Percentiles rank a stretch among this genome's conserved stretches.
Evolutionary conservation across 306 rosid species (phyloP).

Genomic region (Pachyrhizus erosus): DNA sequence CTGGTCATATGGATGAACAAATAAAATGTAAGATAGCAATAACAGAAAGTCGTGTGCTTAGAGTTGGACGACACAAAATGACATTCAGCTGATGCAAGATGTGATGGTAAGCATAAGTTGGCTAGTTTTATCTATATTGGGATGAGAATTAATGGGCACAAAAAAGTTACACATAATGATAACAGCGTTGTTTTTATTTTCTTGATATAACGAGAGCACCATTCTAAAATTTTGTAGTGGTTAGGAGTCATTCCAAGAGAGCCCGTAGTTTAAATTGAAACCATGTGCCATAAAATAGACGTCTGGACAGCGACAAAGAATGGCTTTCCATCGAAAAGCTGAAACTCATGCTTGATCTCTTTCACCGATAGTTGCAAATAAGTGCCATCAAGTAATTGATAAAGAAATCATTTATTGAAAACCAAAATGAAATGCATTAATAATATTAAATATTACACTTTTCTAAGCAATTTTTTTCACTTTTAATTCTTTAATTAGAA

Average conservation of each 20-base stretch:
- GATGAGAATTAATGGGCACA: background rate
- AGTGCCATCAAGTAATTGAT: no score
- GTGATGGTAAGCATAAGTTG: background rate
- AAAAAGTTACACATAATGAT: background rate
- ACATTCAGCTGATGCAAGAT: conserved; percentile 19
- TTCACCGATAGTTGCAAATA: background rate
- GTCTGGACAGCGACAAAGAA: background rate
- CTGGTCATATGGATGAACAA: background rate
- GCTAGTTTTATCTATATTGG: background rate
- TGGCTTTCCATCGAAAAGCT: background rate
- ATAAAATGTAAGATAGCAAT: background rate
- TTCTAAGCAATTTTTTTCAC: no score
- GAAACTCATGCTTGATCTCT: background rate
- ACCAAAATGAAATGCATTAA: no score
- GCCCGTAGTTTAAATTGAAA: conserved; percentile 18
- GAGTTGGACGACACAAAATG: background rate
- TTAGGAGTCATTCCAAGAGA: conserved; percentile 24
- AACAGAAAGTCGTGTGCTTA: background rate
- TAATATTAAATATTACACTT: no score
- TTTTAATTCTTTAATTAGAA: no score
- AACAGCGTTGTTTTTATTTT: background rate
- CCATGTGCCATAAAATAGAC: conserved; percentile 1
- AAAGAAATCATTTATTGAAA: no score
- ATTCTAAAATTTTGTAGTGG: background rate
- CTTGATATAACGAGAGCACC: background rate